phyloP scores from a whole-genome alignment of 805 yeast genomes.

The Priceomyces haplophilus region DNA sequence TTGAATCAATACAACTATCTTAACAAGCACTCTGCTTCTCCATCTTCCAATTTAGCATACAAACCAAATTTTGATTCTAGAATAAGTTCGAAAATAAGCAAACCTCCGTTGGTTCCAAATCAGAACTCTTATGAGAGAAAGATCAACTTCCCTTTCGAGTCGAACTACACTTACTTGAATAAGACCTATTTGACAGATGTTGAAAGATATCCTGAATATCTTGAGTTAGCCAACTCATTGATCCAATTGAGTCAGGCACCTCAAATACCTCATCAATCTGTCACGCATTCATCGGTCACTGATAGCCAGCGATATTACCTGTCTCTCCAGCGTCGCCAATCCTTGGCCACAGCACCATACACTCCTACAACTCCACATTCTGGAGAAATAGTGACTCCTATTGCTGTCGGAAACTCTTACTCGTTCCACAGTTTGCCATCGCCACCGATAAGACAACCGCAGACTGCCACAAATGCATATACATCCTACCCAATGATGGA shows the following conservation, averaged over 20 bases:
- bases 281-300: constrained; percentile 9
- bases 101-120: constrained; percentile 17
- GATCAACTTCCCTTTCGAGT: constrained; percentile 52
- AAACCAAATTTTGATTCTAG: constrained; percentile 40
- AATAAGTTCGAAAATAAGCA: constrained; percentile 14
- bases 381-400: background rate
- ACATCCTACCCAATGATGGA: background rate
- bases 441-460: constrained; percentile 9
- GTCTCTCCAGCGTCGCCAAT: background rate
- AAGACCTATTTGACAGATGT: constrained; percentile 49
- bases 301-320: background rate
- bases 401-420: background rate
- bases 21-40: constrained; percentile 16
- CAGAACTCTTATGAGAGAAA: constrained; percentile 26
- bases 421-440: constrained; percentile 14
- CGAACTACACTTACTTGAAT: constrained; percentile 49
- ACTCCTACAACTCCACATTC: constrained; percentile 3
- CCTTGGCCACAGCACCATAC: constrained; percentile 1
- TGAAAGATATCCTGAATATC: constrained; percentile 45
- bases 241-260: constrained; percentile 28
- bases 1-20: constrained; percentile 29
- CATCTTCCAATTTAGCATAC: constrained; percentile 4
- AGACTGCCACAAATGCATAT: background rate
- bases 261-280: constrained; percentile 1
- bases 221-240: constrained; percentile 45